Base-by-base conservation (phyloP, 2,329 filamentous ascomycete species). In the Diaporthe sp. region DNA sequence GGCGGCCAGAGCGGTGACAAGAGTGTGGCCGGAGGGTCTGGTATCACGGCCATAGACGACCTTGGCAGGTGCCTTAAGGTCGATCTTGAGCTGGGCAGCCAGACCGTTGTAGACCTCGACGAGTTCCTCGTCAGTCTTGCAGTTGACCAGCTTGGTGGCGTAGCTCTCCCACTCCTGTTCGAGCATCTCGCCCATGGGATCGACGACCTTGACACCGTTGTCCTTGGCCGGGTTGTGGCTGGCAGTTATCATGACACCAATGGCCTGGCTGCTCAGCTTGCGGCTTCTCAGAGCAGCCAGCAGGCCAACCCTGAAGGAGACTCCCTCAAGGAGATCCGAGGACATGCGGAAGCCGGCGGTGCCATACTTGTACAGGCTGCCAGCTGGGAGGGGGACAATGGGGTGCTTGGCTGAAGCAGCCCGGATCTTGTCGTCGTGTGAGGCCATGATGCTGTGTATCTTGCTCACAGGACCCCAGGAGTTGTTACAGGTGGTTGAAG, bases 161-260 rank as follows among this genome's bases (percentile, higher is more conserved):
- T 96, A 93, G 51, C 89, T 88, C 86, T 99, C 97, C 97, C 97
- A 99, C 77, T 96, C 94, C 84, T 96, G 93, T 90, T 97, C 95
- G 68, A 98, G 90, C 97, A 98, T 98, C 85, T 98, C 97, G 79
- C 97, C 96, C 93, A 98, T 94, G 17, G 97, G 97, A 84, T 99
- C 97, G 78, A 99, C 95, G 79, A 99, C 92, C 90, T 98, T 98
- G 84, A 98, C 94, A 71, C 95, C 95, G 84, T 98, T 98, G 86
- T 98, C 95, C 80, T 92, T 90, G 46, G 95, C 93, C 25, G 94
- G 94, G 86, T 98, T 98, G 88, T 98, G 95, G 82, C 94, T 97
- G 77, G 95, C 95, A 57, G 95, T 98, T 84, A 98, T 94, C 95
- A 98, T 98, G 79, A 99, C 93, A 82, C 97, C 97, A 82, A 99